Evolutionary conservation across 2,329 filamentous ascomycete species (phyloP).

Genomic region (Sporothrix globosa): DNA sequence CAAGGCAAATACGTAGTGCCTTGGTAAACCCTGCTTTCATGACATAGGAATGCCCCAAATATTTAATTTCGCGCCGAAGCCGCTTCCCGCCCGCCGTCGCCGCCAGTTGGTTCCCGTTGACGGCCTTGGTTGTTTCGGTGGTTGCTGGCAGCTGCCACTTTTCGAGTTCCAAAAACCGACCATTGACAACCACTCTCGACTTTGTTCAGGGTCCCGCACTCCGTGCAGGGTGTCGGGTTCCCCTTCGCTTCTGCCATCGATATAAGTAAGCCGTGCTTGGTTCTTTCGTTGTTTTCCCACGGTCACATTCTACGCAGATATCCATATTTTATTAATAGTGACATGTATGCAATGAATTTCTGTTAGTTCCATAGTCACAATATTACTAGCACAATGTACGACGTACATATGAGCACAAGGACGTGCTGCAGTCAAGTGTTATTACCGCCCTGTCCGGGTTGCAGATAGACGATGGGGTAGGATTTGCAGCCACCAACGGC

Average conservation of each 20-base stretch:
- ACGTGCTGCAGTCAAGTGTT: background rate
- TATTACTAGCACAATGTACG: too few species aligned
- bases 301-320: background rate
- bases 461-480: too few species aligned
- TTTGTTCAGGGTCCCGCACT: background rate
- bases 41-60: background rate
- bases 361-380: too few species aligned
- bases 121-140: too few species aligned
- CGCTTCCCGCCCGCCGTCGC: background rate
- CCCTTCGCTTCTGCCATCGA: background rate
- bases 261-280: too few species aligned
- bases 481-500: background rate
- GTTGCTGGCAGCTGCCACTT: conserved; percentile 8
- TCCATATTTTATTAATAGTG: too few species aligned
- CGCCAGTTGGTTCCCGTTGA: background rate
- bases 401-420: background rate
- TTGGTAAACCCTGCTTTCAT: background rate
- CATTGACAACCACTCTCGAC: conserved; percentile 1
- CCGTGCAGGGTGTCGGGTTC: conserved; percentile 1
- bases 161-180: background rate
- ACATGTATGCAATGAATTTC: too few species aligned
- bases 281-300: too few species aligned
- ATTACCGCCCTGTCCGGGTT: too few species aligned
- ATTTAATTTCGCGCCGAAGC: conserved; percentile 2
- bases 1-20: background rate